These are phyloP conservation scores for Lachnellula subtilissima DNA, from an alignment of 2,329 filamentous ascomycete species.

Conservation along the genomic window DNA sequence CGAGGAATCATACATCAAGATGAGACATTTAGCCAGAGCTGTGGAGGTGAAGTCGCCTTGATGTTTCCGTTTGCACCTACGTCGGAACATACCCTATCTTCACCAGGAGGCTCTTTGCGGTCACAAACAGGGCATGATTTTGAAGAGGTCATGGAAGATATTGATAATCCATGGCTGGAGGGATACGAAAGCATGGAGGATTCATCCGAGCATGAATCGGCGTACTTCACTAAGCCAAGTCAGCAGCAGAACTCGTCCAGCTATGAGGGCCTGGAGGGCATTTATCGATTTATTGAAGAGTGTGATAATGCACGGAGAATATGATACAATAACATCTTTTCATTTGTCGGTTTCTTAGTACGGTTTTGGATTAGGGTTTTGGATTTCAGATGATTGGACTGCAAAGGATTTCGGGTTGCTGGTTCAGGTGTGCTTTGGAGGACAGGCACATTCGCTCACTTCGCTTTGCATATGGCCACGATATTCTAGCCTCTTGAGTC, in stretches of 20 bases:
- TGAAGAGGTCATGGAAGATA: slow-evolving; percentile 21
- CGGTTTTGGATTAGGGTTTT: neutral
- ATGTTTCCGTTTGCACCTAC: slow-evolving; percentile 81
- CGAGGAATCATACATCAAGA: slow-evolving; percentile 78
- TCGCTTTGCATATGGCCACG: too few species aligned
- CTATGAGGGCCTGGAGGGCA: slow-evolving; percentile 59
- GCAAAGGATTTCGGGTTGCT: too few species aligned
- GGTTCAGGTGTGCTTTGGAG: too few species aligned
- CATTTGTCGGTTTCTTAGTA: neutral
- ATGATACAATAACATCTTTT: slow-evolving; percentile 2
- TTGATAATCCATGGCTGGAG: slow-evolving; percentile 30
- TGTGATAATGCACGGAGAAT: slow-evolving; percentile 42
- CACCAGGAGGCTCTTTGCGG: slow-evolving; percentile 36
- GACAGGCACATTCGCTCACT: too few species aligned
- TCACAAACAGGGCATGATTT: slow-evolving; percentile 37
- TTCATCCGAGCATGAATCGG: slow-evolving; percentile 27
- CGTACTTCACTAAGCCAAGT: slow-evolving; percentile 25
- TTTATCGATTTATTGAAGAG: slow-evolving; percentile 61
- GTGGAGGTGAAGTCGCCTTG: slow-evolving; percentile 69
- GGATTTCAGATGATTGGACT: too few species aligned
- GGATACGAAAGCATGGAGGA: slow-evolving; percentile 30
- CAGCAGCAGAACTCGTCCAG: slow-evolving; percentile 41
- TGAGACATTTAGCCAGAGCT: slow-evolving; percentile 60
- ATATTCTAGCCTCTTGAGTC: too few species aligned
- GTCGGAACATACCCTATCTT: slow-evolving; percentile 35